phyloP scores from a whole-genome alignment of 2,329 filamentous ascomycete species.

The Epichloe sylvatica region DNA sequence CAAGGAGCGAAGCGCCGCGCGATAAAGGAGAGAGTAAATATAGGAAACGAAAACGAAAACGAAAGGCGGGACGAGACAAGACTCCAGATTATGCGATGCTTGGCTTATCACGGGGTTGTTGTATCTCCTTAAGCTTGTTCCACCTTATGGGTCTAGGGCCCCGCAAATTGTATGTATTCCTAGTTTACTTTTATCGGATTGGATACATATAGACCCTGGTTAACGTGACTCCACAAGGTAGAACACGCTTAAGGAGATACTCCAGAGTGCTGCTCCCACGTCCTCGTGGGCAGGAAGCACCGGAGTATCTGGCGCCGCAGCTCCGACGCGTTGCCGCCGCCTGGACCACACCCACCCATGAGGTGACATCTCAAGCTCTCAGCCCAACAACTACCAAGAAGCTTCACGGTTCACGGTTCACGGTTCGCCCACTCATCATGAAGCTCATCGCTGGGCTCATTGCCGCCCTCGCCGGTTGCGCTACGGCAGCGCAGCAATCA shows the following conservation, averaged over 20 bases:
- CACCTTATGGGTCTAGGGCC: too few relatives aligned
- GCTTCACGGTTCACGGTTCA: conserved; percentile 16
- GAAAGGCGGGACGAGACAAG: background rate
- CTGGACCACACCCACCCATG: conserved; percentile 4
- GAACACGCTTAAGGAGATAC: too few relatives aligned
- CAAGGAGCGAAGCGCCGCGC: background rate
- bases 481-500: conserved; percentile 24
- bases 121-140: too few relatives aligned
- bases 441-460: conserved; percentile 28
- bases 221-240: too few relatives aligned
- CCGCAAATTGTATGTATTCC: too few relatives aligned
- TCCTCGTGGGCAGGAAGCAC: background rate
- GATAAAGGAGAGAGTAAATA: background rate
- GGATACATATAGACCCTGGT: too few relatives aligned
- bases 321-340: conserved; percentile 2
- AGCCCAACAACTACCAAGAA: conserved; percentile 14
- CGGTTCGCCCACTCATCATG: conserved; percentile 22
- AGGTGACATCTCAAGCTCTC: conserved; percentile 17
- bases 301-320: conserved; percentile 7
- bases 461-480: conserved; percentile 24
- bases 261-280: too few relatives aligned
- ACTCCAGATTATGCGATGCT: too few relatives aligned
- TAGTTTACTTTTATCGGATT: too few relatives aligned
- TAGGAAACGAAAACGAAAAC: background rate
- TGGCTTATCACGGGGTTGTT: too few relatives aligned